Evolutionary conservation across 2,329 filamentous ascomycete genomes (phyloP), one percentile per base, ranked within the genome.

Genomic region (Ophiostoma sp.): DNA sequence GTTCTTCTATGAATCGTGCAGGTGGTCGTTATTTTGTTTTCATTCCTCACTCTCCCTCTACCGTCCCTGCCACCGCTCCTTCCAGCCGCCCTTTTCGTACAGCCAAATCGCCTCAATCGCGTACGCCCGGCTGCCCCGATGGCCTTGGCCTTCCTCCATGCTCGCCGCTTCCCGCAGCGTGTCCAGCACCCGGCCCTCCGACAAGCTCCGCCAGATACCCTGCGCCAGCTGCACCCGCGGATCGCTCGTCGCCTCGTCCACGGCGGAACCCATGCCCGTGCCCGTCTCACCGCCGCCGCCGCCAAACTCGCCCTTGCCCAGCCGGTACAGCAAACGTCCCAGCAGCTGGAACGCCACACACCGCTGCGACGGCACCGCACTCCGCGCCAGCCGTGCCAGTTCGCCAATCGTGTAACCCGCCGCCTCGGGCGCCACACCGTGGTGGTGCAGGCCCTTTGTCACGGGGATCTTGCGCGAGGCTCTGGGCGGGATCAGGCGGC

Each of bases 371-470:
- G 96, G 89, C 25, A 97, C 93, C 0, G 91, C 90, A 72, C 93
- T 97, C 45, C 95, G 88, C 4, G 93, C 90, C 1, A 98, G 87
- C 42, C 92, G 89, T 0, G 94, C 91, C 0, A 99, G 86, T 82
- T 99, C 96, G 0, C 90, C 89, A 39, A 99, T 88, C 0, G 96
- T 98, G 82, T 99, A 99, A 0, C 96, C 96, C 0, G 96, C 96
- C 1, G 95, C 93, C 81, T 97, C 94, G 19, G 96, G 96, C 1
- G 95, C 95, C 74, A 95, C 90, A 75, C 92, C 94, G 81, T 99
- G 96, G 81, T 99, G 95, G 81, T 99, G 96, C 17, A 99, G 87
- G 0, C 96, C 96, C 74, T 91, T 89, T 15, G 90, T 91, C 0
- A 89, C 89, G 5, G 95, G 93, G 33, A 98, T 90, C 1, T 88